Percentiles rank a stretch among this genome's conserved stretches.
phyloP scores from a whole-genome alignment of 164 flowering plant species.

The Taxillus chinensis region DNA sequence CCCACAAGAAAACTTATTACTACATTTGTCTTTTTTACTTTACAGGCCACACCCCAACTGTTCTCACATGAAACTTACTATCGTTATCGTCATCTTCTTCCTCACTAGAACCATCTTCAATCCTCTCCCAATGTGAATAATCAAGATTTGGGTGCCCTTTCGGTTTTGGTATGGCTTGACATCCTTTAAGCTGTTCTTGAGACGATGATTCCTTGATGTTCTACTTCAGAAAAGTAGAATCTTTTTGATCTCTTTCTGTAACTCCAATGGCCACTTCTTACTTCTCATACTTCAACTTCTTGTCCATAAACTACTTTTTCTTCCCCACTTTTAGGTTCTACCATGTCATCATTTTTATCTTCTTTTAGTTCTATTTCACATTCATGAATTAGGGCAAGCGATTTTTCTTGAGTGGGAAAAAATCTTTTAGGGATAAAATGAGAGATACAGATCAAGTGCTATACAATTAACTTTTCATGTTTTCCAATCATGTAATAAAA shows the following conservation, averaged over 20 bases:
- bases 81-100: constrained; percentile 58
- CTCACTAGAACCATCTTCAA: constrained; percentile 77
- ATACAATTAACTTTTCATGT: too few species aligned
- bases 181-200: constrained; percentile 35
- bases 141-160: constrained; percentile 82
- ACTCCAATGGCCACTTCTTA: constrained; percentile 10
- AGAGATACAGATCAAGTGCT: too few species aligned
- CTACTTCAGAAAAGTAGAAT: too few species aligned
- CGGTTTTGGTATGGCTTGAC: constrained; percentile 85
- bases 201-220: constrained; percentile 15
- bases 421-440: background rate
- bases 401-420: constrained; percentile 49
- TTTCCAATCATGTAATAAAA: too few species aligned
- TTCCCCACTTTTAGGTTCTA: background rate
- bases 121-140: constrained; percentile 86
- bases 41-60: constrained; percentile 61
- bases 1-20: too few species aligned
- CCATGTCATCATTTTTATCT: constrained; percentile 10
- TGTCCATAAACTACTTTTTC: constrained; percentile 1
- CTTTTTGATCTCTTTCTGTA: constrained; percentile 8
- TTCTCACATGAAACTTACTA: constrained; percentile 73
- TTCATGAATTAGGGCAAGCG: constrained; percentile 91
- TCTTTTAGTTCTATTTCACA: constrained; percentile 57
- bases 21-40: constrained; percentile 34
- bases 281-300: constrained; percentile 7